Evolutionary conservation across 768 basidiomycete genomes (phyloP).

Genomic region (Roridomyces roridus): DNA sequence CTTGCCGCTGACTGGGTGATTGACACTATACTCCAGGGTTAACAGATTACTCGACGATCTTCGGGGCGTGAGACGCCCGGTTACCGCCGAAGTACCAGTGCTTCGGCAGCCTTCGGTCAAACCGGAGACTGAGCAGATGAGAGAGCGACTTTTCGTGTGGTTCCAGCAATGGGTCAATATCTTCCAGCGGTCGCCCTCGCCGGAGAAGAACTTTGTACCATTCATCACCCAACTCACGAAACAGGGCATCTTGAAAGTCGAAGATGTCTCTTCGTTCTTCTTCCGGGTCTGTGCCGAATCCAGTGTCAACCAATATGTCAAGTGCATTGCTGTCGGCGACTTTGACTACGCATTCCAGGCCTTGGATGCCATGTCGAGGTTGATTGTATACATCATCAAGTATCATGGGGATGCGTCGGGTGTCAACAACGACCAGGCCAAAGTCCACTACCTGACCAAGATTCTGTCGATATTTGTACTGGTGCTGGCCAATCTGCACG

Average conservation of each 20-base stretch:
- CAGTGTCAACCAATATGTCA: constrained; percentile 87
- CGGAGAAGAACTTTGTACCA: constrained; percentile 94
- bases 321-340: constrained; percentile 75
- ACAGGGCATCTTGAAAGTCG: constrained; percentile 94
- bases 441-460: constrained; percentile 96
- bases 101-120: constrained; percentile 59
- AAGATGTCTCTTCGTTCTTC: constrained; percentile 96
- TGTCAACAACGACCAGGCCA: constrained; percentile 91
- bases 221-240: constrained; percentile 98
- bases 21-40: constrained; percentile 50
- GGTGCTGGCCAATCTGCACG: constrained; percentile 92
- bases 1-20: constrained; percentile 5
- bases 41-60: constrained; percentile 82
- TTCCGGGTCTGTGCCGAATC: constrained; percentile 98
- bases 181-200: constrained; percentile 88
- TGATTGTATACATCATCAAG: constrained; percentile 98
- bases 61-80: constrained; percentile 63
- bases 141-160: constrained; percentile 78
- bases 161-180: constrained; percentile 97
- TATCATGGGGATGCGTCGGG: constrained; percentile 97
- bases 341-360: constrained; percentile 86
- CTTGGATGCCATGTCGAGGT: constrained; percentile 91
- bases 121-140: constrained; percentile 75
- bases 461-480: constrained; percentile 97
- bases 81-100: constrained; percentile 41